Base-by-base conservation (phyloP, 805 yeast species). In the Maudiozyma saulgeensis region DNA sequence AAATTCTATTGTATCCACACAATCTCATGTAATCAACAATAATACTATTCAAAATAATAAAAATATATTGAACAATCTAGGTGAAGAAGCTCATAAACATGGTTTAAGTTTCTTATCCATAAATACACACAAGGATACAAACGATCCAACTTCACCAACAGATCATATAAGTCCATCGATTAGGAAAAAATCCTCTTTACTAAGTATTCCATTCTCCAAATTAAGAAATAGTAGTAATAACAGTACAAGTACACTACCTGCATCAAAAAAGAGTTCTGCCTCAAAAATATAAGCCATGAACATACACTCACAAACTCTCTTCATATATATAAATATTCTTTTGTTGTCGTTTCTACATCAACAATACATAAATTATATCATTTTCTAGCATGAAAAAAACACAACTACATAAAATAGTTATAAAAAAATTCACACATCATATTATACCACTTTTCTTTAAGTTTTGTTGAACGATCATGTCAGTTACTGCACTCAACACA, bases 401-500 rank as follows among this genome's bases (percentile, higher is more conserved):
- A n/a, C 38, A 34, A 21, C 23, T 21, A 21, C 4, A 21, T 21
- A 21, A 3, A 21, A 21, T 21, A 21, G 23, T 37, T 8, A 5
- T 37, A 2, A n/a, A 18, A 18, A n/a, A 2, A 12, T 37, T 18
- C 5, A n/a, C 8, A 16, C 16, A 37, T 45, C 39, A 85, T 56
- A 85, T 74, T 44, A 88, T 70, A 4, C 96, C 96, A 61, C 88
- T 82, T 60, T 77, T 79, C 66, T 82, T 80, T 64, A 91, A 68
- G 62, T 86, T 90, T 59, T 85, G 85, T 62, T 86, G 91, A 31
- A 91, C 78, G 44, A 93, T 79, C 79, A 88, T 75, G 68, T 93
- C 98, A 0, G 97, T 88, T 8, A 89, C 96, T 0, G 98, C 96
- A 4, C 86, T 79, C 49, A 93, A 73, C 16, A 93, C 96, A 61